Base-by-base conservation (phyloP, 225 moss, liverwort and hornwort genomes). In the Physcomitrellopsis africana region DNA sequence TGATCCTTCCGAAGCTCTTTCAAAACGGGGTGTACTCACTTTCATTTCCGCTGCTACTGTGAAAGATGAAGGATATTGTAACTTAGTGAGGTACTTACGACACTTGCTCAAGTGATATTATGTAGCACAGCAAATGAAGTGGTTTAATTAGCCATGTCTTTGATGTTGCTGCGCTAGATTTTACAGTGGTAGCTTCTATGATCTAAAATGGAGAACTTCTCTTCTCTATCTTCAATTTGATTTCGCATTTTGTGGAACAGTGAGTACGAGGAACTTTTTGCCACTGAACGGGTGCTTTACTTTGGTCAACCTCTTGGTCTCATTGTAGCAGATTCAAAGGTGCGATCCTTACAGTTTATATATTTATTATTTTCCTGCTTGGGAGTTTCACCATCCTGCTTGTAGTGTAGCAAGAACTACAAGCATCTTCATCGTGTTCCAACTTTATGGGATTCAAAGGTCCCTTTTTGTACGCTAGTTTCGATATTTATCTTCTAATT, bases 261-360 rank as follows among this genome's bases (percentile, higher is more conserved):
- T 84, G 94, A 94, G 73, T 82, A 87, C 78, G 92, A 94, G 85
- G 92, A 94, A 58, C 92, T 94, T 66, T 92, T 94, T 82, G 91
- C 91, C 20, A 83, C 85, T 54, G 70, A 26, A 27, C 80, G 73
- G 60, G 87, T 89, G 37, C 77, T 72, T 19, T 92, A 86, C 56
- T 92, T 81, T 75, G 92, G 94, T 60, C 94, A 94, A 79, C 60
- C 91, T 37, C 51, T 94, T 65, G 94, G 94, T 66, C 89, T 94
- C 57, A 77, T 94, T 22, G 91, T 94, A n/a, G 92, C 94, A 81
- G 84, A 84, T 56, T 86, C 94, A 65, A 91, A 92, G 91, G 94
- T 92, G 78, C 16, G 47, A 42, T 27, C 14, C 20, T 41, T 14
- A 15, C 17, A 60, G n/a, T 44, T 52, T 58, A 14, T 7, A 37